A percentile compares a stretch with the other conserved stretches of the same genome.
phyloP scores from a whole-genome alignment of 2,329 filamentous ascomycete genomes.

The Xylariaceae sp. region DNA sequence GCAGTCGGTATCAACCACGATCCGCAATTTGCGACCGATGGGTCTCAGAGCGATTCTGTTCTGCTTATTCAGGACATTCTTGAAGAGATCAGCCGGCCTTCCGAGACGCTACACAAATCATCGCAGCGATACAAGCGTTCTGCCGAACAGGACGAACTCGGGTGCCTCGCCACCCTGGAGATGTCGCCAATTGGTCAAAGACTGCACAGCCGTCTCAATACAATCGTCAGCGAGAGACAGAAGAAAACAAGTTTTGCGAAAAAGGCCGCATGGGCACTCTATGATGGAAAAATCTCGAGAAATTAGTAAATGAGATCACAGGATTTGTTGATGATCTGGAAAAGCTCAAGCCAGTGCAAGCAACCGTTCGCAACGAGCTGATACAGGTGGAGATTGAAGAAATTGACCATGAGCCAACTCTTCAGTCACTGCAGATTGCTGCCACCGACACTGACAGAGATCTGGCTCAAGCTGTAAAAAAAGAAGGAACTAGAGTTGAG shows the following conservation, averaged over 20 bases:
- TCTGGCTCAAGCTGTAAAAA: not conserved
- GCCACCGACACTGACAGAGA: slow-evolving; percentile 4
- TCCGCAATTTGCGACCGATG: slow-evolving; percentile 17
- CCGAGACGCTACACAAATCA: slow-evolving; percentile 19
- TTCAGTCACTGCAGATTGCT: slow-evolving; percentile 17
- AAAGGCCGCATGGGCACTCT: slow-evolving; percentile 9
- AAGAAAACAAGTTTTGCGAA: slow-evolving; percentile 6
- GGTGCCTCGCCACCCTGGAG: slow-evolving; percentile 1
- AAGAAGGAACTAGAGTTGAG: slow-evolving; percentile 2
- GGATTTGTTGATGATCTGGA: slow-evolving; percentile 28
- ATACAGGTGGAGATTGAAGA: slow-evolving; percentile 24
- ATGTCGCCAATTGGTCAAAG: slow-evolving; percentile 12
- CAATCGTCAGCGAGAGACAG: slow-evolving; percentile 1
- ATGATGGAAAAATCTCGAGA: slow-evolving; percentile 11
- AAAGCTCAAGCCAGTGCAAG: slow-evolving; percentile 18
- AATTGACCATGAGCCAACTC: slow-evolving; percentile 22
- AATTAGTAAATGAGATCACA: slow-evolving; percentile 22
- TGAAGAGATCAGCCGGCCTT: slow-evolving; percentile 26
- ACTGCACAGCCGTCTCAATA: slow-evolving; percentile 11
- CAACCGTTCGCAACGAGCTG: slow-evolving; percentile 14
- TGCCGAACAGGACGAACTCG: slow-evolving; percentile 10
- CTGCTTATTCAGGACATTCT: slow-evolving; percentile 20
- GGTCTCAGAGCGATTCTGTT: slow-evolving; percentile 14
- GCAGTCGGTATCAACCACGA: slow-evolving; percentile 31
- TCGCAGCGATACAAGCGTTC: slow-evolving; percentile 24